Base-by-base conservation (phyloP, 2,329 filamentous ascomycete genomes). In the Raffaelea arxii region DNA sequence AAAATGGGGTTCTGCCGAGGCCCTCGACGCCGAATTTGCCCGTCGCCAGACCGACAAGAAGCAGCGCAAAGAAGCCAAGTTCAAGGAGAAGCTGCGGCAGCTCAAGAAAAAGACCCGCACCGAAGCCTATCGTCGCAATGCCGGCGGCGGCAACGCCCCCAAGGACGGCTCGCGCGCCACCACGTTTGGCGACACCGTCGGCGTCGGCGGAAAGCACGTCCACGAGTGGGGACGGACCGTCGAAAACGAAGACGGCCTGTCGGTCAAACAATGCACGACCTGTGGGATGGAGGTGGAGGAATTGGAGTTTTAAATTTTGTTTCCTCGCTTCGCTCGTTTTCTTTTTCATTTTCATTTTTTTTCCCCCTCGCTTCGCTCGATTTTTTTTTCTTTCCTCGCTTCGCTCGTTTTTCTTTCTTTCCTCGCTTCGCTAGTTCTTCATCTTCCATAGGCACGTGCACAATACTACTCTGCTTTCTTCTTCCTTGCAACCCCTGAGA, bases 21-120 rank as follows among this genome's bases (percentile, higher is more conserved):
- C 82, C 0, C 68, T 97, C 4, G 92, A 97, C 60, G 86, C 77
- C 5, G 91, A 97, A 65, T 97, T 92, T 57, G 86, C 85, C 62
- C 78, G 78, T 51, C 76, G 91, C 18, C 82, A 89, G 59, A 67
- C 69, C 3, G 84, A 92, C 46, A 89, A 88, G 65, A 95, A 94
- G 67, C 77, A 75, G 41, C 74, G 88, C 44, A 94, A 94, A 59
- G 90, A 96, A 62, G 81, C 82, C 57, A 94, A 95, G 63, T 97
- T 97, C 65, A 88, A 86, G 59, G 82, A 80, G 49, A 94, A 94
- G 68, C 70, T 98, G 27, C 73, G 85, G 6, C 90, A 97, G 45
- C 62, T 98, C 52, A 98, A 97, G 72, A 90, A 91, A 65, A 82
- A 90, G 62, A 98, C 92, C 12, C 74, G 89, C 40, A 90, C 94